phyloP scores from a whole-genome alignment of 2,329 filamentous ascomycete genomes.

The Penicillium sp. region DNA sequence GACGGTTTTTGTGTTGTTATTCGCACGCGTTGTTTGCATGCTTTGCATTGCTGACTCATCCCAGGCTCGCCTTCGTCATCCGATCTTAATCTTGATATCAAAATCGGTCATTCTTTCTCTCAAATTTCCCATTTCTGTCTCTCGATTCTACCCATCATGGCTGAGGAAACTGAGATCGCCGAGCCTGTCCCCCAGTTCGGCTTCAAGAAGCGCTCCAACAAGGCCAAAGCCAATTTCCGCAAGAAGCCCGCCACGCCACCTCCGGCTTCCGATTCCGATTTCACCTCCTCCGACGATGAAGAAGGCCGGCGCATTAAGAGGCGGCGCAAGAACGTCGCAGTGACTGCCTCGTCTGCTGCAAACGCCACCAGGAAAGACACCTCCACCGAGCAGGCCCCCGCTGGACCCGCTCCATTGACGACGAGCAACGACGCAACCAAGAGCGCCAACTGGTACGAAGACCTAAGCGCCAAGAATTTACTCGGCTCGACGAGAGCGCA shows the following conservation, averaged over 20 bases:
- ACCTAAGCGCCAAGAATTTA: slow-evolving; percentile 46
- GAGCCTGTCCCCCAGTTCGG: slow-evolving; percentile 32
- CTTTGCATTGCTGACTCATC: slow-evolving; percentile 12
- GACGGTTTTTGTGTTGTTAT: slow-evolving; percentile 9
- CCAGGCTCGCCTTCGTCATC: slow-evolving; percentile 6
- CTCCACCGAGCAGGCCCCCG: slow-evolving; percentile 52
- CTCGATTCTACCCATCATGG: slow-evolving; percentile 19
- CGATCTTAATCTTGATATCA: background rate
- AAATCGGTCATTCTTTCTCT: background rate
- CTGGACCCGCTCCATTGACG: slow-evolving; percentile 58
- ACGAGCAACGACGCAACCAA: slow-evolving; percentile 83
- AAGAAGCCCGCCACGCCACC: slow-evolving; percentile 78
- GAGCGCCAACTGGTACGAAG: slow-evolving; percentile 79
- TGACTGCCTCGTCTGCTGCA: slow-evolving; percentile 58
- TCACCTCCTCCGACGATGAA: slow-evolving; percentile 71
- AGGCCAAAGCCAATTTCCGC: slow-evolving; percentile 69
- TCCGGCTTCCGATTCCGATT: slow-evolving; percentile 55
- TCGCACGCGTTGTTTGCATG: slow-evolving; percentile 11
- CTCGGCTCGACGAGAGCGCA: slow-evolving; percentile 30
- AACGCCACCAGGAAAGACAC: slow-evolving; percentile 40
- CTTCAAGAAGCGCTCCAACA: slow-evolving; percentile 88
- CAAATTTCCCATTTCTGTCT: background rate
- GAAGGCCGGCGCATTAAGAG: slow-evolving; percentile 73
- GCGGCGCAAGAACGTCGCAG: slow-evolving; percentile 62
- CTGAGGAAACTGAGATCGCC: slow-evolving; percentile 25